A percentile compares a stretch with the other conserved stretches of the same genome.
Evolutionary conservation across 257 asterid species (phyloP).

Genomic region (Avicennia marina): DNA sequence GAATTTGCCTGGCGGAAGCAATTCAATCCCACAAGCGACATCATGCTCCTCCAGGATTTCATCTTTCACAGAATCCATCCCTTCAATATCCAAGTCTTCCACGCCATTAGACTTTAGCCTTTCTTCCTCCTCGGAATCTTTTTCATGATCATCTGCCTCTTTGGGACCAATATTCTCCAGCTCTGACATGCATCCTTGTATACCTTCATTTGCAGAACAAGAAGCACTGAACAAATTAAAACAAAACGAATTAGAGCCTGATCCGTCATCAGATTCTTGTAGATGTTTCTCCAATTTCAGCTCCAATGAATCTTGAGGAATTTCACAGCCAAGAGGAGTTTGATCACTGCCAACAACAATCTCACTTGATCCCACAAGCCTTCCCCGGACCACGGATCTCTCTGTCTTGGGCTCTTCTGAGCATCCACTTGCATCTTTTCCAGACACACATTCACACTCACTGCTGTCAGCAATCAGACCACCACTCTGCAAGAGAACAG

Average conservation of each 20-base stretch:
- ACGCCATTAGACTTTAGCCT: no score
- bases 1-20: slow-evolving; percentile 19
- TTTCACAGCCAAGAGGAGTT: no score
- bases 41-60: slow-evolving; percentile 36
- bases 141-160: slow-evolving; percentile 11
- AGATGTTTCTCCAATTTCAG: not conserved
- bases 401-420: slow-evolving; percentile 37
- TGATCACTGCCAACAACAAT: slow-evolving; percentile 19
- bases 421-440: slow-evolving; percentile 34
- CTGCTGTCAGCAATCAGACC: slow-evolving; percentile 21
- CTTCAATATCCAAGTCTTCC: slow-evolving; percentile 17
- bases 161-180: not conserved
- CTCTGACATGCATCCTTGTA: no score
- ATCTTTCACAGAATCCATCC: slow-evolving; percentile 11
- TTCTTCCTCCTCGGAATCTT: no score
- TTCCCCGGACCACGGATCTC: slow-evolving; percentile 33
- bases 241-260: slow-evolving; percentile 16
- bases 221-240: slow-evolving; percentile 22
- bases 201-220: not conserved
- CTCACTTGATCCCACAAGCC: no score
- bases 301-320: no score
- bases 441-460: slow-evolving; percentile 39
- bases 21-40: slow-evolving; percentile 39
- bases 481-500: slow-evolving; percentile 35
- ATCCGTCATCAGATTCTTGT: slow-evolving; percentile 4